Evolutionary conservation across 345 rosid species (phyloP).

Genomic region (Ceriops tagal): DNA sequence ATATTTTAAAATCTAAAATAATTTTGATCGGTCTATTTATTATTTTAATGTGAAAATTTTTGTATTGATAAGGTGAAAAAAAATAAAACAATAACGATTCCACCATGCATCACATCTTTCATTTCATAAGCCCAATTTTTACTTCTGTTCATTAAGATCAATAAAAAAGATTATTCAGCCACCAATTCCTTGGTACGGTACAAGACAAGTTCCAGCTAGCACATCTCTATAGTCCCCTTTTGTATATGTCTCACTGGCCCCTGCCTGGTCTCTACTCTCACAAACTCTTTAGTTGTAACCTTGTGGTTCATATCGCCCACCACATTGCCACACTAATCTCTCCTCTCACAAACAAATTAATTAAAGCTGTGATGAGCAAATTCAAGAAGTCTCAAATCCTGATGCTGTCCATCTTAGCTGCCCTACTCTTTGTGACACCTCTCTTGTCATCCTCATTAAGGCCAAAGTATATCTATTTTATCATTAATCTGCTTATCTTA

Average conservation of each 20-base stretch:
- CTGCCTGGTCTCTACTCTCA: slow-evolving; percentile 18
- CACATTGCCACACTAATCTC: background rate
- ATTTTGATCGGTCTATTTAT: too few relatives aligned
- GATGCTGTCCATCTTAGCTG: slow-evolving; percentile 42
- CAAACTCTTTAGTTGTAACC: slow-evolving; percentile 2
- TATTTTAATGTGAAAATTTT: too few relatives aligned
- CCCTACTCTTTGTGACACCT: slow-evolving; percentile 39
- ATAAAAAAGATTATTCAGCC: too few relatives aligned
- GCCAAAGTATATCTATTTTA: slow-evolving; percentile 52
- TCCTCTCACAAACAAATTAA: background rate
- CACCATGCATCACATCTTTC: too few relatives aligned
- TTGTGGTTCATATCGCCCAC: background rate
- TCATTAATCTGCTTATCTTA: slow-evolving; percentile 56
- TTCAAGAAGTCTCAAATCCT: slow-evolving; percentile 44
- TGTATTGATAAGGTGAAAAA: too few relatives aligned
- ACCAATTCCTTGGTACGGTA: too few relatives aligned
- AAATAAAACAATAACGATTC: too few relatives aligned
- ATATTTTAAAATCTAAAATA: too few relatives aligned
- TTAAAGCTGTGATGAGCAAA: slow-evolving; percentile 33
- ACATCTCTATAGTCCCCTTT: background rate
- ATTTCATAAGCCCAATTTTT: too few relatives aligned
- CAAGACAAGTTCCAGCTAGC: too few relatives aligned
- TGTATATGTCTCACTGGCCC: slow-evolving; percentile 10
- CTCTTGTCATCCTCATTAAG: too few relatives aligned
- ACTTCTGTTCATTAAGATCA: too few relatives aligned